A percentile compares a stretch with the other conserved stretches of the same genome.
These are phyloP conservation scores for Termitomyces sp. DNA, from an alignment of 1,284 basidiomycete species.

Conservation along the genomic window DNA sequence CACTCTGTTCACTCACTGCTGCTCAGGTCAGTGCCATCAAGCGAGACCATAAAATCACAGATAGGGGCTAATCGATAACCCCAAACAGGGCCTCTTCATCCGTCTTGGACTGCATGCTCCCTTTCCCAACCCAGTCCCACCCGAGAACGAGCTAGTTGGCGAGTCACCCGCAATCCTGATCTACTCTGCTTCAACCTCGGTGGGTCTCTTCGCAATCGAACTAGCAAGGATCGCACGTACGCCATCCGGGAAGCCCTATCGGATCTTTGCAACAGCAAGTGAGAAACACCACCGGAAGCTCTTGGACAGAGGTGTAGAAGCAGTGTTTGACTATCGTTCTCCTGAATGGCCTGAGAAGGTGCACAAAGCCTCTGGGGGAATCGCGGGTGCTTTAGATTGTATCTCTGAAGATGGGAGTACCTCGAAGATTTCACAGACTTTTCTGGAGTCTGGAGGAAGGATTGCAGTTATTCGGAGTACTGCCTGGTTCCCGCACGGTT, in stretches of 20 bases:
- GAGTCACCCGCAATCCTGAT: conserved; percentile 22
- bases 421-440: conserved; percentile 25
- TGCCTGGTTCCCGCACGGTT: conserved; percentile 21
- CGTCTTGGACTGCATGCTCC: conserved; percentile 24
- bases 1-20: conserved; percentile 27
- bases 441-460: conserved; percentile 21
- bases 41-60: neutral
- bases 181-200: conserved; percentile 25
- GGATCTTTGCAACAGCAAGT: conserved; percentile 27
- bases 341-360: conserved; percentile 26
- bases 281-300: conserved; percentile 24
- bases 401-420: conserved; percentile 29
- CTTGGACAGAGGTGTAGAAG: conserved; percentile 23
- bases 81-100: conserved; percentile 25
- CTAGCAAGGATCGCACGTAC: conserved; percentile 22
- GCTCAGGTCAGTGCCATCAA: conserved; percentile 22
- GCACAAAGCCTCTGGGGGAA: conserved; percentile 22
- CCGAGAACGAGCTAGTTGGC: conserved; percentile 8
- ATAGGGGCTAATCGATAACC: neutral
- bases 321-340: conserved; percentile 27
- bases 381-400: conserved; percentile 27
- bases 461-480: conserved; percentile 26
- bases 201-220: conserved; percentile 26
- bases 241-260: conserved; percentile 20
- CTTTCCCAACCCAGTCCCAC: conserved; percentile 20